Base-by-base conservation (phyloP, 345 rosid species). In the Clausena lansium region DNA sequence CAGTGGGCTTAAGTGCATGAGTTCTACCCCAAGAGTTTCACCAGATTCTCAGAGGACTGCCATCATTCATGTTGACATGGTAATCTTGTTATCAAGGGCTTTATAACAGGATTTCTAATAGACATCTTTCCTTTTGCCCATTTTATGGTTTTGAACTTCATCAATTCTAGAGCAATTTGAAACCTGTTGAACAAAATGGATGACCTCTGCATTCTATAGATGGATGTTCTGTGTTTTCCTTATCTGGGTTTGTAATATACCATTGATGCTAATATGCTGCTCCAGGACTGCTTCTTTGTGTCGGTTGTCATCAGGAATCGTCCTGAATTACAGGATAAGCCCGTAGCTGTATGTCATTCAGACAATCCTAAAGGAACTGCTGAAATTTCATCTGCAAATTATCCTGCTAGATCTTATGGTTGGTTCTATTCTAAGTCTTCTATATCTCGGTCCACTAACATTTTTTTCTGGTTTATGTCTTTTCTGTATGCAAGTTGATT, bases 311-410 rank as follows among this genome's bases (percentile, higher is more conserved):
- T 93, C 85, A 90, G 87, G 87, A 88, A 84, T 79, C 91, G 76
- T 81, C 89, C 89, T 3, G 91, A 90, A 54, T 81, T 95, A 80
- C 91, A 86, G 14, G 92, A 93, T 80, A 91, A 85, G 86, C 97
- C 98, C 59, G 96, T 95, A 76, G 99, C 97, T 64, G 89, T 93
- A 59, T 92, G 97, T 75, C 99, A 95, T 85, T 95, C 99, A 8
- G 93, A 90, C 83, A 95, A 88, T 82, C 89, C 92, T 15, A 92
- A 91, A 83, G 99, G 99, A 86, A 93, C 99, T 58, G 99, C 99
- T 58, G 98, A 95, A 88, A 93, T 95, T 72, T 95, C 98, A 69
- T 95, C 99, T 27, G 99, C 99, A 54, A 95, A 95, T 77, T 95
- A 95, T 79, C 93, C 96, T 75, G 98, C 99, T 80, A 89, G 98